phyloP scores from a whole-genome alignment of 441 rosid species.

The Adansonia madagascariensis region DNA sequence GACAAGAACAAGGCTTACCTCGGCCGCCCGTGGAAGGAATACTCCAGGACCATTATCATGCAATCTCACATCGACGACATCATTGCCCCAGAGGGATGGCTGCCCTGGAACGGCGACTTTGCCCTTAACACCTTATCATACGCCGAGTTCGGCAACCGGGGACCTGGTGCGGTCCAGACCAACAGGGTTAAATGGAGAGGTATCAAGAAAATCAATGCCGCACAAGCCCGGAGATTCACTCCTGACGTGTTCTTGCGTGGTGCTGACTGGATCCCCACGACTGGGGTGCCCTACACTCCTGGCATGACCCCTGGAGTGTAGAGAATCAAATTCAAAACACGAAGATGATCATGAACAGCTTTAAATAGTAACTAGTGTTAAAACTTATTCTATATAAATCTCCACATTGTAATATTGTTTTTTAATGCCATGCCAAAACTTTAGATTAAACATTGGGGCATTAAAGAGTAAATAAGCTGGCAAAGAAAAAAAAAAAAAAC shows the following conservation, averaged over 20 bases:
- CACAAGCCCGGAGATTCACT: constrained; percentile 40
- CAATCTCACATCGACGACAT: constrained; percentile 52
- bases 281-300: constrained; percentile 60
- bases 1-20: constrained; percentile 51
- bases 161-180: constrained; percentile 55
- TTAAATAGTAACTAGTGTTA: neutral
- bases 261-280: constrained; percentile 49
- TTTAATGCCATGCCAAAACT: neutral
- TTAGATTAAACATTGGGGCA: neutral
- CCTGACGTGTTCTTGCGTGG: constrained; percentile 46
- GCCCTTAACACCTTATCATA: constrained; percentile 59
- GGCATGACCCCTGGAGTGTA: constrained; percentile 36
- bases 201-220: constrained; percentile 36
- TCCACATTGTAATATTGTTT: neutral
- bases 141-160: constrained; percentile 58
- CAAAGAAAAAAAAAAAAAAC: neutral
- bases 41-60: constrained; percentile 66
- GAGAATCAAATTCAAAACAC: neutral
- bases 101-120: constrained; percentile 50
- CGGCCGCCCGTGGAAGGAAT: constrained; percentile 75
- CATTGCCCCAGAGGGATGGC: constrained; percentile 71
- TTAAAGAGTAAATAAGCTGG: neutral
- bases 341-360: constrained; percentile 2
- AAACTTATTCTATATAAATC: neutral
- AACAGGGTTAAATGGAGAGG: constrained; percentile 67